A percentile compares a stretch with the other conserved stretches of the same genome.
phyloP scores from a whole-genome alignment of 805 yeast species.

The Kregervanrija pseudodelftensis region DNA sequence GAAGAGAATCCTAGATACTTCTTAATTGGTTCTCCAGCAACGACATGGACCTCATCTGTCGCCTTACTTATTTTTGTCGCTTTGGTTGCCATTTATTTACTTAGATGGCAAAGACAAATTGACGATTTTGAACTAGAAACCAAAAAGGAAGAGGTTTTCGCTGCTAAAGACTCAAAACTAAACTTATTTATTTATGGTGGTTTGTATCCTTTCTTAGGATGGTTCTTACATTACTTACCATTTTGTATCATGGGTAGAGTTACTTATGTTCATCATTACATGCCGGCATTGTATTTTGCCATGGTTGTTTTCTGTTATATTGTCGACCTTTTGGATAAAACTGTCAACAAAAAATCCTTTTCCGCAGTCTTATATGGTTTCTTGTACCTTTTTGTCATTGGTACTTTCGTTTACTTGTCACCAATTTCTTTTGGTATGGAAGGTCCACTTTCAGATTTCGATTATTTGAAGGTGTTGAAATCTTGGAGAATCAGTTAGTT shows the following conservation, averaged over 20 bases:
- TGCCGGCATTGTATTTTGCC: conserved; percentile 94
- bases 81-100: conserved; percentile 36
- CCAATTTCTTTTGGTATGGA: conserved; percentile 80
- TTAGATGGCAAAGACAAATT: conserved; percentile 82
- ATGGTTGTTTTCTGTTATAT: conserved; percentile 65
- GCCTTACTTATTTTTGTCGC: conserved; percentile 49
- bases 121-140: conserved; percentile 41
- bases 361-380: conserved; percentile 32
- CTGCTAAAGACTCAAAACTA: conserved; percentile 7
- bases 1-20: conserved; percentile 53
- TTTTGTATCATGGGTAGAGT: conserved; percentile 93
- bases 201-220: conserved; percentile 78
- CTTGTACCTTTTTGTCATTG: conserved; percentile 46
- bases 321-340: conserved; percentile 34
- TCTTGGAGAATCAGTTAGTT: conserved; percentile 40
- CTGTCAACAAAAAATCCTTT: conserved; percentile 16
- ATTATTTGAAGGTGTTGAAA: conserved; percentile 44
- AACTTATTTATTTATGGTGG: conserved; percentile 52
- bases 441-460: conserved; percentile 42
- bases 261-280: conserved; percentile 92
- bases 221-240: conserved; percentile 85
- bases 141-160: conserved; percentile 10
- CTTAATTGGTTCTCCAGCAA: conserved; percentile 69
- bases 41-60: conserved; percentile 66
- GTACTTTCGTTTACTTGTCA: conserved; percentile 50